Conservation (phyloP, 495 filamentous ascomycete species). For the Oleoguttula mirabilis region DNA sequence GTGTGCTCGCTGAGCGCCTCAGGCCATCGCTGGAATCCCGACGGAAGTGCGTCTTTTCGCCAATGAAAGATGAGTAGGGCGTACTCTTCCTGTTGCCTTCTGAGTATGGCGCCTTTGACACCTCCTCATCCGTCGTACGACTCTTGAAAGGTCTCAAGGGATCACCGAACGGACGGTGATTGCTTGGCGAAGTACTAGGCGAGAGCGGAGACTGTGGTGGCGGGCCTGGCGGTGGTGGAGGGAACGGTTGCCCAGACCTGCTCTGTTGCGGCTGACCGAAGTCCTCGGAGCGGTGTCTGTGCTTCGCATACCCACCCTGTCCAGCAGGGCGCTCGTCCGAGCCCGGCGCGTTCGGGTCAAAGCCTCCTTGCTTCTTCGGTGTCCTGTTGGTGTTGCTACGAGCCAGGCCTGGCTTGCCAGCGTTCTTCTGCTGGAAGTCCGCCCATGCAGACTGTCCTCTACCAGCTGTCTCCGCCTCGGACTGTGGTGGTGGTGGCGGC, state of each 20-base stretch:
- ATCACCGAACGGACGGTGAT: conserved; percentile 36
- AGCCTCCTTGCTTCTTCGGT: conserved; percentile 35
- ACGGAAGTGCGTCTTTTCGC: conserved; percentile 54
- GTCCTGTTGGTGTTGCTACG: conserved; percentile 34
- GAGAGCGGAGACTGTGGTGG: conserved; percentile 18
- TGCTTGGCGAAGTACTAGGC: neutral
- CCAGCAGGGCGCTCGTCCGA: conserved; percentile 23
- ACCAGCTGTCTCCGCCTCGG: neutral
- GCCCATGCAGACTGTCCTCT: conserved; percentile 12
- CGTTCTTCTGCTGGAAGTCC: conserved; percentile 8
- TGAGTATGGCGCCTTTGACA: conserved; percentile 21
- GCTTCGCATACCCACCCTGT: conserved; percentile 1
- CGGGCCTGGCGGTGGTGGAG: conserved; percentile 21
- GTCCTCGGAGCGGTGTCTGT: conserved; percentile 10
- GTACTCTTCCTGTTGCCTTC: conserved; percentile 46
- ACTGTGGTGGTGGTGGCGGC: neutral
- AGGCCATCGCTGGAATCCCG: conserved; percentile 31
- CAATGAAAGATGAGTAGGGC: conserved; percentile 54
- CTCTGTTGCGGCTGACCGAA: conserved; percentile 6
- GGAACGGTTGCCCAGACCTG: neutral
- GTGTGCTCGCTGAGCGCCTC: conserved; percentile 35
- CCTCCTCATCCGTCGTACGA: conserved; percentile 3
- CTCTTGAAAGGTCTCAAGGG: conserved; percentile 35
- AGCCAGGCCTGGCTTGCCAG: conserved; percentile 24
- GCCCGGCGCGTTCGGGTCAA: conserved; percentile 26